Conservation (phyloP, 2,329 filamentous ascomycete species). For the Xylariaceae sp. region DNA sequence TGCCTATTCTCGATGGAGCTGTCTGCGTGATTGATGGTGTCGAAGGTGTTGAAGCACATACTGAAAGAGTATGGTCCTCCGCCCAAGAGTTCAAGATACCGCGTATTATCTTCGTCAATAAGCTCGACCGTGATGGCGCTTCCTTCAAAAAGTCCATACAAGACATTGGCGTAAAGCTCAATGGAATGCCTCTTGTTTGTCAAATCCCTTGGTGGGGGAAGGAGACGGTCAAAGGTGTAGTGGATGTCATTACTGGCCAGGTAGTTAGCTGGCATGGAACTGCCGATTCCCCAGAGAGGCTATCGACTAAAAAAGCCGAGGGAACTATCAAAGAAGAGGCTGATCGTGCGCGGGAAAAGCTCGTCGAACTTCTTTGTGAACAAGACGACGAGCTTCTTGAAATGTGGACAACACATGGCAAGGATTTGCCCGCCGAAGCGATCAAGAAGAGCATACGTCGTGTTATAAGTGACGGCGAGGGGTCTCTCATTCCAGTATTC, state of each 20-base stretch:
- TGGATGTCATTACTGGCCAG: constrained; percentile 73
- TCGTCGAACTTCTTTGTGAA: constrained; percentile 83
- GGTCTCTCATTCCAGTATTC: constrained; percentile 78
- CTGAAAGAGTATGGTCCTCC: constrained; percentile 92
- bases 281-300: constrained; percentile 29
- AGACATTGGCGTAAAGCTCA: constrained; percentile 75
- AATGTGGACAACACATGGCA: constrained; percentile 72
- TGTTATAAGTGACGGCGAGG: constrained; percentile 63
- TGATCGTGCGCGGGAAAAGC: constrained; percentile 66
- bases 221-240: constrained; percentile 75
- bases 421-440: constrained; percentile 64
- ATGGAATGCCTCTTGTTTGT: constrained; percentile 84
- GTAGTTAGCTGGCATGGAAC: constrained; percentile 67
- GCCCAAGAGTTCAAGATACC: constrained; percentile 84
- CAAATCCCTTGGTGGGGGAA: constrained; percentile 94
- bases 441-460: constrained; percentile 72
- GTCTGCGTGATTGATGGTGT: constrained; percentile 93
- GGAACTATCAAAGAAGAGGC: constrained; percentile 60
- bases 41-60: constrained; percentile 93
- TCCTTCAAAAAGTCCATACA: constrained; percentile 80
- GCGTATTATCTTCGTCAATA: constrained; percentile 77
- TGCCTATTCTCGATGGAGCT: constrained; percentile 82
- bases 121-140: constrained; percentile 78
- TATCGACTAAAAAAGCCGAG: constrained; percentile 50
- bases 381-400: constrained; percentile 85